Evolutionary conservation across 805 yeast species (phyloP).

Genomic region (fission yeast (Schizosaccharomyces pombe)): DNA sequence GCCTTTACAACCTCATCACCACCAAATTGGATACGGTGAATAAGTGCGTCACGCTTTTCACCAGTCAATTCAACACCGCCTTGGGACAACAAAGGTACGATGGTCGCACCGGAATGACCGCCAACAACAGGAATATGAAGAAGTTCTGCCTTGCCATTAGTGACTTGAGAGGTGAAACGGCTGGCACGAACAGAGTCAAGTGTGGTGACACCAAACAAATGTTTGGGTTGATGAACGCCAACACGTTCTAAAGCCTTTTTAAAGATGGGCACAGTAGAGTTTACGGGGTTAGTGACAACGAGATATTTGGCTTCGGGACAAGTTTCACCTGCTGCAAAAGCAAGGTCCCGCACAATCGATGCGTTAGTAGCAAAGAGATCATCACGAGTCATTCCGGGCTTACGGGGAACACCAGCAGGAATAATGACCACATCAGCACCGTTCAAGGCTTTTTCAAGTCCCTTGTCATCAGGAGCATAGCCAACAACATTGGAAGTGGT

Average conservation of each 20-base stretch:
- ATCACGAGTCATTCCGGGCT: conserved; percentile 98
- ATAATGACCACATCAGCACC: conserved; percentile 60
- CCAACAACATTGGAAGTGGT: conserved; percentile 77
- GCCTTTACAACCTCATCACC: conserved; percentile 92
- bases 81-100: conserved; percentile 79
- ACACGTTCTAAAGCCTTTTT: conserved; percentile 70
- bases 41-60: conserved; percentile 41
- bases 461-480: conserved; percentile 57
- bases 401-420: conserved; percentile 94
- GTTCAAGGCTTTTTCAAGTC: conserved; percentile 43
- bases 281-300: conserved; percentile 85
- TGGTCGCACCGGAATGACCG: conserved; percentile 93
- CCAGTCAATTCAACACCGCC: conserved; percentile 31
- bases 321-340: conserved; percentile 57
- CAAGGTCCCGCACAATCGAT: conserved; percentile 79
- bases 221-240: conserved; percentile 78
- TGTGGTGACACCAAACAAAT: conserved; percentile 88
- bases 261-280: conserved; percentile 91
- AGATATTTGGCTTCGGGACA: conserved; percentile 66
- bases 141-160: conserved; percentile 30
- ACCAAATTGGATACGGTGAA: conserved; percentile 83
- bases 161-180: conserved; percentile 49
- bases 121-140: conserved; percentile 78
- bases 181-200: conserved; percentile 77
- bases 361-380: conserved; percentile 92